Evolutionary conservation across 2,329 filamentous ascomycete species (phyloP).

Genomic region (Calonectria pauciramosa): DNA sequence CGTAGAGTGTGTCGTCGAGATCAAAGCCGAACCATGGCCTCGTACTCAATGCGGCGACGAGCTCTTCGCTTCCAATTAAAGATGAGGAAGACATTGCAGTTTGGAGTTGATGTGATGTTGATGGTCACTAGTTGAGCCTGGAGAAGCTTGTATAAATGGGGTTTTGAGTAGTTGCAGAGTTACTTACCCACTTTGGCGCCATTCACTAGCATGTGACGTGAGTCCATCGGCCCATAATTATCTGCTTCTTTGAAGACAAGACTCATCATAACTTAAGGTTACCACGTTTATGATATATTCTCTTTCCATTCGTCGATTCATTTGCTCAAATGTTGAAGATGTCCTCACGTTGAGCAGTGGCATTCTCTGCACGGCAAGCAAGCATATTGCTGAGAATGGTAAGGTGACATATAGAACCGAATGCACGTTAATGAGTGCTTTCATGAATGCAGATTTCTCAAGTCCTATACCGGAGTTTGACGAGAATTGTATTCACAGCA

Average conservation of each 20-base stretch:
- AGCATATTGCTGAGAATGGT: not conserved
- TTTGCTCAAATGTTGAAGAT: not conserved
- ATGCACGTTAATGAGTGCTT: not conserved
- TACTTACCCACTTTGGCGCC: not conserved
- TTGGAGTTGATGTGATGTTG: not conserved
- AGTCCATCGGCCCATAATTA: not conserved
- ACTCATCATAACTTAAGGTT: not conserved
- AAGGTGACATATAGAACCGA: not conserved
- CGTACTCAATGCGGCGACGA: not conserved
- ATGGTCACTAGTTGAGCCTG: not conserved
- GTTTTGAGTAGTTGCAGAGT: not conserved
- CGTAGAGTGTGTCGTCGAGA: conserved; percentile 63
- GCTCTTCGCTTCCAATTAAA: not conserved
- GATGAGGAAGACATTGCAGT: not conserved
- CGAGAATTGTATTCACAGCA: not conserved
- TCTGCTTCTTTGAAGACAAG: not conserved
- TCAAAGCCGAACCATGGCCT: conserved; percentile 61
- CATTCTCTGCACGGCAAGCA: not conserved
- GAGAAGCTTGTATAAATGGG: not conserved
- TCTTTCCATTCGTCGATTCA: not conserved
- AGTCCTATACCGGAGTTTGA: not conserved
- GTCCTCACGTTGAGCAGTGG: not conserved
- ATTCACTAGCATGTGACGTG: not conserved
- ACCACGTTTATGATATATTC: not conserved
- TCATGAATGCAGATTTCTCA: not conserved